Evolutionary conservation across 306 rosid species (phyloP).

Genomic region (Trifolium repens): DNA sequence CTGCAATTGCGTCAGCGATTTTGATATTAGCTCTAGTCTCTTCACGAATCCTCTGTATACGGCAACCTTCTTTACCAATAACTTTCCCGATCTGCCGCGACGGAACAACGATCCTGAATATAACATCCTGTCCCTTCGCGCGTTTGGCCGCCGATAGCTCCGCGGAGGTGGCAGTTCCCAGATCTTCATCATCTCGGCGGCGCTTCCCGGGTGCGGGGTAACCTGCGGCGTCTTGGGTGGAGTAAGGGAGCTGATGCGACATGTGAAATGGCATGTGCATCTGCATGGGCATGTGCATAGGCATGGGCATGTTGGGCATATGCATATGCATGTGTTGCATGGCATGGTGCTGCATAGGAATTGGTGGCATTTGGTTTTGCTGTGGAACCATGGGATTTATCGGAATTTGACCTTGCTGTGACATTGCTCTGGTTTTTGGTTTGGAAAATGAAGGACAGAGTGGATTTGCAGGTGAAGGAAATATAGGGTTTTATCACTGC

Average conservation of each 20-base stretch:
- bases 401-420: slow-evolving; percentile 70
- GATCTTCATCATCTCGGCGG: slow-evolving; percentile 72
- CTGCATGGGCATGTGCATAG: slow-evolving; percentile 45
- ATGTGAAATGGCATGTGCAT: slow-evolving; percentile 49
- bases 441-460: background rate
- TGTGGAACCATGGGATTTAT: slow-evolving; percentile 52
- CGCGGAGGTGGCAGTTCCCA: slow-evolving; percentile 9
- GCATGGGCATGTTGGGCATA: slow-evolving; percentile 38
- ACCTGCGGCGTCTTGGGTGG: slow-evolving; percentile 45
- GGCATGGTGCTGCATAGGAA: slow-evolving; percentile 32
- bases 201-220: slow-evolving; percentile 58
- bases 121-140: slow-evolving; percentile 72
- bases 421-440: slow-evolving; percentile 49
- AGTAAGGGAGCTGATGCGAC: slow-evolving; percentile 41
- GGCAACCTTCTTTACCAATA: slow-evolving; percentile 87
- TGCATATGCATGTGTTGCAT: slow-evolving; percentile 43
- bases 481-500: slow-evolving; percentile 42
- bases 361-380: slow-evolving; percentile 38
- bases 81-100: slow-evolving; percentile 96
- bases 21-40: slow-evolving; percentile 76
- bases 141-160: slow-evolving; percentile 66
- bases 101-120: slow-evolving; percentile 83
- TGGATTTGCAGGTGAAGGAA: background rate
- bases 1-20: slow-evolving; percentile 83
- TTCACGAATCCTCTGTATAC: slow-evolving; percentile 89